phyloP scores from a whole-genome alignment of 305 asterid genomes.

The Fraxinus baroniana region DNA sequence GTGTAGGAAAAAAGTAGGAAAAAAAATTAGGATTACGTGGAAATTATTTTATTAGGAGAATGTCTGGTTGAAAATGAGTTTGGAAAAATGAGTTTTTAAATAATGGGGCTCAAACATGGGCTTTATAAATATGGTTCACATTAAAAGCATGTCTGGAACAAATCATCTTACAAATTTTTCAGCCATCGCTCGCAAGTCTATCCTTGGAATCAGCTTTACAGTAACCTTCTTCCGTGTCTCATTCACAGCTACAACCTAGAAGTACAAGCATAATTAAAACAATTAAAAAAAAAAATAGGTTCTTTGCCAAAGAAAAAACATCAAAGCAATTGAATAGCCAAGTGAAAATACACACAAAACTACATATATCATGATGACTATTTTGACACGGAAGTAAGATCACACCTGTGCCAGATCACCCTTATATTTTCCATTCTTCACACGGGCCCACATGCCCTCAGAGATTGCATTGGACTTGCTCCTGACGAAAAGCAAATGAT shows the following conservation, averaged over 20 bases:
- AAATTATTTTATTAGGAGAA: neutral
- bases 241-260: conserved; percentile 74
- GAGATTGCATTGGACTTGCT: conserved; percentile 62
- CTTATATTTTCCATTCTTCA: conserved; percentile 88
- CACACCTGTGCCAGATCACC: conserved; percentile 74
- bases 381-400: conserved; percentile 15
- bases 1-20: neutral
- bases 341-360: neutral
- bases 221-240: conserved; percentile 67
- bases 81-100: neutral
- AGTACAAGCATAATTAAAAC: conserved; percentile 18
- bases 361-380: neutral
- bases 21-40: neutral
- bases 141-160: neutral
- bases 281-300: conserved; percentile 21
- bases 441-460: conserved; percentile 92
- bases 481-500: conserved; percentile 57
- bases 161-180: conserved; percentile 69
- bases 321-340: neutral
- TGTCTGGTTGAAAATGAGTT: neutral
- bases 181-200: conserved; percentile 86
- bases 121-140: neutral
- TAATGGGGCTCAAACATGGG: neutral
- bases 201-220: conserved; percentile 82
- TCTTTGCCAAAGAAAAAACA: neutral